Percentiles rank a stretch among this genome's conserved stretches.
These are phyloP conservation scores for Ascochyta koolunga DNA, from an alignment of 2,329 filamentous ascomycete species.

Conservation along the genomic window DNA sequence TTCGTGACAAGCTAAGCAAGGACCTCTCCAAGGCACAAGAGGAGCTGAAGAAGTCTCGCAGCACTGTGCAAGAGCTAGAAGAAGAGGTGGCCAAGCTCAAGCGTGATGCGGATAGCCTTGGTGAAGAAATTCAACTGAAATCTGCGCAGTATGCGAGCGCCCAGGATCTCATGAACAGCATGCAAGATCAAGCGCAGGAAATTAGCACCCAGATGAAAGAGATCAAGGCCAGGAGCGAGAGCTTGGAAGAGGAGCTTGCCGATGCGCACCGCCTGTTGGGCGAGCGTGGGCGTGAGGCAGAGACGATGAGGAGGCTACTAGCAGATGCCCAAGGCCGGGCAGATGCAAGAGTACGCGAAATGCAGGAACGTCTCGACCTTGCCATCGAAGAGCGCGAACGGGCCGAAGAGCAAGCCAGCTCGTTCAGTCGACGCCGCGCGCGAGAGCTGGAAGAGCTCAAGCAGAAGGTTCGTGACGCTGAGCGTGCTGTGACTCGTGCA, in stretches of 20 bases:
- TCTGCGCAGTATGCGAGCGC: conserved; percentile 83
- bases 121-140: conserved; percentile 84
- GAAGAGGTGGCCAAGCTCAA: conserved; percentile 72
- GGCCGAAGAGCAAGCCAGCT: conserved; percentile 87
- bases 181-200: conserved; percentile 91
- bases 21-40: conserved; percentile 76
- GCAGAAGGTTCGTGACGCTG: conserved; percentile 77
- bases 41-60: conserved; percentile 64
- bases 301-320: conserved; percentile 90
- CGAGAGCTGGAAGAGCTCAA: conserved; percentile 88
- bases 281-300: conserved; percentile 87
- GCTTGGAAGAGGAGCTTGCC: conserved; percentile 86
- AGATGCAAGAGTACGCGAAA: conserved; percentile 82
- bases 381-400: conserved; percentile 94
- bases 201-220: conserved; percentile 92
- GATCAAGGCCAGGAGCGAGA: conserved; percentile 78
- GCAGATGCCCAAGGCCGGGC: conserved; percentile 84
- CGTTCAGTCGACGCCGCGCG: conserved; percentile 74
- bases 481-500: conserved; percentile 74
- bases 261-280: conserved; percentile 86
- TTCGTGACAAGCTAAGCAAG: conserved; percentile 71
- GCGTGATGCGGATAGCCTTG: conserved; percentile 69
- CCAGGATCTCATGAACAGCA: conserved; percentile 84
- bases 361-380: conserved; percentile 85
- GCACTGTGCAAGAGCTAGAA: conserved; percentile 75